Percentiles rank a stretch among this genome's conserved stretches.
phyloP scores from a whole-genome alignment of 495 filamentous ascomycete species.

The Paragyromitra xinjiangensis region DNA sequence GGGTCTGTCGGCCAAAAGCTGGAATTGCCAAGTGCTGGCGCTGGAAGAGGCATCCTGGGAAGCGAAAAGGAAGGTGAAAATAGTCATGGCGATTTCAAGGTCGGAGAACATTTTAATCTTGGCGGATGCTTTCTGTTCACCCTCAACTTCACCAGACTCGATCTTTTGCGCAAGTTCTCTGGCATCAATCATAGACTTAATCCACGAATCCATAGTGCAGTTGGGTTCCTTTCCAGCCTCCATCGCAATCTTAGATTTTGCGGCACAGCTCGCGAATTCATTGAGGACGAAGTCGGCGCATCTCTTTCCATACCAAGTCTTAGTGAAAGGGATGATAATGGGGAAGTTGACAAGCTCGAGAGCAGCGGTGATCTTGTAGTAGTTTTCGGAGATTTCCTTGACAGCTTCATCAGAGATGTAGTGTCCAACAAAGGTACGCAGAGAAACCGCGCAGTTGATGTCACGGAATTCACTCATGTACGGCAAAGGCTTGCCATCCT shows the following conservation, averaged over 20 bases:
- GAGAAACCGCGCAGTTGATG: conserved; percentile 92
- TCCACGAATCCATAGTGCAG: conserved; percentile 96
- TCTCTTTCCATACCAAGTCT: conserved; percentile 97
- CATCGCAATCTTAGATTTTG: conserved; percentile 92
- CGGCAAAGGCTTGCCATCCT: conserved; percentile 75
- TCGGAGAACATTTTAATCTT: conserved; percentile 84
- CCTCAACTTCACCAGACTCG: conserved; percentile 71
- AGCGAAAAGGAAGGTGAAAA: conserved; percentile 98
- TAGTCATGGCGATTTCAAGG: conserved; percentile 89
- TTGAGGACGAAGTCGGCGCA: conserved; percentile 89
- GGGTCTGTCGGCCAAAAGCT: conserved; percentile 91
- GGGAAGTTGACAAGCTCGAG: conserved; percentile 99
- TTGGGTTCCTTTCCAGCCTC: conserved; percentile 83
- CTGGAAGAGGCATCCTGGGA: conserved; percentile 96
- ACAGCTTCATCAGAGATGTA: conserved; percentile 89
- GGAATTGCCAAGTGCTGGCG: conserved; percentile 93
- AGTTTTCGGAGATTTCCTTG: conserved; percentile 96
- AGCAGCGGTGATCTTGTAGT: conserved; percentile 93
- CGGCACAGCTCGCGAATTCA: conserved; percentile 89
- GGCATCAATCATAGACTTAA: conserved; percentile 83
- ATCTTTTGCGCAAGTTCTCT: conserved; percentile 73
- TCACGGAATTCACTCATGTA: conserved; percentile 96
- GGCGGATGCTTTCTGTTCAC: conserved; percentile 63
- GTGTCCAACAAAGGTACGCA: conserved; percentile 95
- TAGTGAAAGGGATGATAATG: conserved; percentile 94